A percentile compares a stretch with the other conserved stretches of the same genome.
Conservation (phyloP, 257 asterid genomes). For the Eustoma russellianum region DNA sequence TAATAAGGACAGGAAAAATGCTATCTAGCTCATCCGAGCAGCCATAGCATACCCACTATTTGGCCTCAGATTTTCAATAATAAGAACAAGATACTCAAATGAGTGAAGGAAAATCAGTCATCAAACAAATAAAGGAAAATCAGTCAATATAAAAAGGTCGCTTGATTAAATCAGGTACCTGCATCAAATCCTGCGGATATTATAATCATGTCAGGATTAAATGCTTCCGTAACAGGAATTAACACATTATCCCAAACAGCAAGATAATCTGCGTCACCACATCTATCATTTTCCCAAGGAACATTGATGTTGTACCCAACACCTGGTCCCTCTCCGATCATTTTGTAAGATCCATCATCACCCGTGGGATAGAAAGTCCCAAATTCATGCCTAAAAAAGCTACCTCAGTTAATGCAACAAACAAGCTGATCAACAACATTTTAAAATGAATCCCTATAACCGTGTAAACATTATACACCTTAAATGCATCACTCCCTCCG, state of each 20-base stretch:
- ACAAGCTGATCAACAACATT: background rate
- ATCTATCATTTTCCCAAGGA: constrained; percentile 78
- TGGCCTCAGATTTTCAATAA: no score
- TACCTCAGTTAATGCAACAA: constrained; percentile 6
- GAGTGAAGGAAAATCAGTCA: no score
- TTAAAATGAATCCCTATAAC: background rate
- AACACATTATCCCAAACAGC: constrained; percentile 93
- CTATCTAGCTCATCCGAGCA: no score
- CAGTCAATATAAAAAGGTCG: no score
- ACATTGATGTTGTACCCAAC: constrained; percentile 87
- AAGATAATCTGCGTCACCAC: constrained; percentile 93
- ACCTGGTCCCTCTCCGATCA: constrained; percentile 87
- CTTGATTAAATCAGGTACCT: constrained; percentile 37
- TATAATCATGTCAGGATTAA: constrained; percentile 69
- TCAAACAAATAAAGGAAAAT: no score
- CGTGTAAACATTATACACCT: background rate
- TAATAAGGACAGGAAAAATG: no score
- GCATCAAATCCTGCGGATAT: constrained; percentile 98
- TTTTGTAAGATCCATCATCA: constrained; percentile 64
- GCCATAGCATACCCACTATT: no score
- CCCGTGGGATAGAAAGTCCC: constrained; percentile 76
- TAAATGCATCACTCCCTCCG: no score
- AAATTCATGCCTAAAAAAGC: constrained; percentile 50
- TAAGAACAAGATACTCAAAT: no score
- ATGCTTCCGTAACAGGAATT: constrained; percentile 82